A percentile compares a stretch with the other conserved stretches of the same genome.
Conservation (phyloP, 345 rosid genomes). For the thale cress (Arabidopsis thaliana) region TAIR10.1 NC_003076.8:26477501-26478000, state of each 20-base stretch:
- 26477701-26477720: neutral
- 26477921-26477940: slow-evolving; percentile 31
- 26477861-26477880: neutral
- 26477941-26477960: slow-evolving; percentile 27
- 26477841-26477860: neutral
- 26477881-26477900: neutral
- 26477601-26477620: slow-evolving; percentile 26
- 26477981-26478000: slow-evolving; percentile 56
- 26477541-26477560: neutral
- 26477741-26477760: neutral
- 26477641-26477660: slow-evolving; percentile 30
- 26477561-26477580: neutral
- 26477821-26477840: slow-evolving; percentile 21
- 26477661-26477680: slow-evolving; percentile 18
- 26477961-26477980: slow-evolving; percentile 41
- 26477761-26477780: neutral
- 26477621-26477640: neutral
- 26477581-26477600: slow-evolving; percentile 15
- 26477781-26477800: slow-evolving; percentile 5
- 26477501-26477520: slow-evolving; percentile 86
- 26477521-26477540: neutral
- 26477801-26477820: slow-evolving; percentile 4
- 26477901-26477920: slow-evolving; percentile 5
- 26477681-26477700: slow-evolving; percentile 19
- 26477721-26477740: slow-evolving; percentile 9